A percentile compares a stretch with the other conserved stretches of the same genome.
phyloP scores from a whole-genome alignment of 495 filamentous ascomycete genomes.

The Haplographium delicatum region DNA sequence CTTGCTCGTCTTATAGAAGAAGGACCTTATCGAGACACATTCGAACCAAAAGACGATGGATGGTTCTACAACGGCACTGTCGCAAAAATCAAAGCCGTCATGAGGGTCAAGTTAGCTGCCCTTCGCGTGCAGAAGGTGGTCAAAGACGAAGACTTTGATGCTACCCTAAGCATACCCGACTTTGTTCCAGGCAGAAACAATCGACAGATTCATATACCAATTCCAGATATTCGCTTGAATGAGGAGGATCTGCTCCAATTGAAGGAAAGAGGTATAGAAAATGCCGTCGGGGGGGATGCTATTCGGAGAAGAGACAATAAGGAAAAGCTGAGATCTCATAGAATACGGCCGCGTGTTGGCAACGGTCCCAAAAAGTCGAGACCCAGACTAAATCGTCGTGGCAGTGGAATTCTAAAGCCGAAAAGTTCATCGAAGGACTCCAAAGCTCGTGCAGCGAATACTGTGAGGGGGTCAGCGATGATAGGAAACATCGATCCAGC shows the following conservation, averaged over 20 bases:
- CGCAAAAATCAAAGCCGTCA: conserved; percentile 75
- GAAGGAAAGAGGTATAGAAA: too few species aligned
- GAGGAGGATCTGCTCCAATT: conserved; percentile 17
- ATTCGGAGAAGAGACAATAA: too few species aligned
- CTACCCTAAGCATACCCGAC: conserved; percentile 41
- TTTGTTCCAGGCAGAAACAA: conserved; percentile 19
- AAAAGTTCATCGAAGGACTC: too few species aligned
- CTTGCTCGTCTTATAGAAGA: conserved; percentile 48
- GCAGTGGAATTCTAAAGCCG: too few species aligned
- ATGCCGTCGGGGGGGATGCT: too few species aligned
- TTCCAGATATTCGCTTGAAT: conserved; percentile 30
- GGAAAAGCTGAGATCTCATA: too few species aligned
- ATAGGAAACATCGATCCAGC: too few species aligned
- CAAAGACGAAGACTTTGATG: conserved; percentile 46
- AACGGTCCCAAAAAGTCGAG: too few species aligned
- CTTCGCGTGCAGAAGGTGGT: conserved; percentile 39
- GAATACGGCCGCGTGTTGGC: too few species aligned
- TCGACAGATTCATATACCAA: conserved; percentile 21
- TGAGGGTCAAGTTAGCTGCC: conserved; percentile 72
- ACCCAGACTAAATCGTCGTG: too few species aligned
- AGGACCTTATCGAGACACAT: conserved; percentile 39
- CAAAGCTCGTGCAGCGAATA: too few species aligned
- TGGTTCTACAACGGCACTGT: conserved; percentile 78
- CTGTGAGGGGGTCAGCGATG: too few species aligned
- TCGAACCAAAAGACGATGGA: conserved; percentile 60